Conservation (phyloP, 2,329 filamentous ascomycete species). For the Botrytis tulipae region DNA sequence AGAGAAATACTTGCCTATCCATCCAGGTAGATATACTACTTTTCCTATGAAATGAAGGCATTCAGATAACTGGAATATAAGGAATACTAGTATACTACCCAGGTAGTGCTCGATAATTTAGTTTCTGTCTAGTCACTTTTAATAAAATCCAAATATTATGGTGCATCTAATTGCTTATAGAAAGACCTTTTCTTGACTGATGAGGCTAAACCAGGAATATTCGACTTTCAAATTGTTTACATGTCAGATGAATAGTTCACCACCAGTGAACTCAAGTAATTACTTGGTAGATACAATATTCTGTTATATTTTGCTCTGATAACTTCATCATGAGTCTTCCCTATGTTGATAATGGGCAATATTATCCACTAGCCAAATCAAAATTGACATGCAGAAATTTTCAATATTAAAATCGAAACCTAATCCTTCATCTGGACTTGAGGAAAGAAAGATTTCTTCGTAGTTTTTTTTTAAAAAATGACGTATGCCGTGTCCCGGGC, state of each 20-base stretch:
- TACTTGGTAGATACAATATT: too few relatives aligned
- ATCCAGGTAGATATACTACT: not conserved
- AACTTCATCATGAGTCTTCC: not conserved
- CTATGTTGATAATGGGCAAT: not conserved
- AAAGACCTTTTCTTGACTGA: not conserved
- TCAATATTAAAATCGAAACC: not conserved
- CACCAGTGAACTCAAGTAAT: too few relatives aligned
- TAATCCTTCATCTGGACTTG: too few relatives aligned
- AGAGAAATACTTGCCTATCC: not conserved
- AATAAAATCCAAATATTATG: not conserved
- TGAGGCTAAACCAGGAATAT: not conserved
- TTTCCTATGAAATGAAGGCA: not conserved
- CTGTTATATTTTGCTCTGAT: not conserved
- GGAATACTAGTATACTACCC: not conserved
- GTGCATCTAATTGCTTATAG: not conserved
- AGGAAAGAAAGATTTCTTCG: not conserved
- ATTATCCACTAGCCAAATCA: too few relatives aligned
- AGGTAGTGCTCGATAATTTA: too few relatives aligned
- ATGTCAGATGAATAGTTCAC: not conserved
- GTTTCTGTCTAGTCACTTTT: not conserved
- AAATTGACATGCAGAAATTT: not conserved
- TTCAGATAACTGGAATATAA: not conserved
- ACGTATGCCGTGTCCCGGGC: too few relatives aligned
- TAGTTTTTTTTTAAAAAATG: not conserved
- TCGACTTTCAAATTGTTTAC: not conserved